Base-by-base conservation (phyloP, 2,329 filamentous ascomycete species). In the Colletotrichum tropicale region DNA sequence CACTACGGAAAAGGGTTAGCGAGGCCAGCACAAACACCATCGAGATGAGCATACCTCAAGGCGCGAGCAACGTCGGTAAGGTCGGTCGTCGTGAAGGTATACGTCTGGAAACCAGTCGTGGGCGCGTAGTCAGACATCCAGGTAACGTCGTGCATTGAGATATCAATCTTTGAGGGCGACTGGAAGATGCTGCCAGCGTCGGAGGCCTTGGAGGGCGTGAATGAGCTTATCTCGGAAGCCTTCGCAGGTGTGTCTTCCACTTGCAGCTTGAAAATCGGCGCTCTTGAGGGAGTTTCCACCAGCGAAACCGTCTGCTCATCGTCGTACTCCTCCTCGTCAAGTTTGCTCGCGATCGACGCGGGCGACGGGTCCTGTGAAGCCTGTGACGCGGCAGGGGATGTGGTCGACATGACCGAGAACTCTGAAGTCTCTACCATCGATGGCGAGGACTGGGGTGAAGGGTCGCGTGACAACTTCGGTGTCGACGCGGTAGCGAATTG, bases 121-220 rank as follows among this genome's bases (percentile, higher is more conserved):
- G 70, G 66, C 9, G 70, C 56, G 56, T 73, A 36, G 15, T 75
- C 73, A 9, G 73, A 75, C 32, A 75, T 48, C 70, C 72, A 68
- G 1, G 73, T 75, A 3, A 73, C 43, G 24, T 75, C 73, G 18
- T 73, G 70, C 73, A 75, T 75, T 3, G 73, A 73, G 2, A 60
- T 60, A 36, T 75, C 73, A 2, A 56, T 13, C 32, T 73, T 75
- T 1, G 64, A 73, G n/a, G 73, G 73, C 4, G 73, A 68, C 26
- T 73, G 69, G 28, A 62, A 72, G 3, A 28, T 18, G 18, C 18
- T 21, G 21, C 36, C 52, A 12, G 38, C 36, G 2, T 75, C 72
- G 10, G 24, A 43, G 15, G 52, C 30, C 28, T 72, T 34, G 5
- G 65, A 61, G 12, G 65, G 67, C 48, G 72, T 15, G 8, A 32